Evolutionary conservation across 306 rosid species (phyloP).

Genomic region (Cicer cuneatum): DNA sequence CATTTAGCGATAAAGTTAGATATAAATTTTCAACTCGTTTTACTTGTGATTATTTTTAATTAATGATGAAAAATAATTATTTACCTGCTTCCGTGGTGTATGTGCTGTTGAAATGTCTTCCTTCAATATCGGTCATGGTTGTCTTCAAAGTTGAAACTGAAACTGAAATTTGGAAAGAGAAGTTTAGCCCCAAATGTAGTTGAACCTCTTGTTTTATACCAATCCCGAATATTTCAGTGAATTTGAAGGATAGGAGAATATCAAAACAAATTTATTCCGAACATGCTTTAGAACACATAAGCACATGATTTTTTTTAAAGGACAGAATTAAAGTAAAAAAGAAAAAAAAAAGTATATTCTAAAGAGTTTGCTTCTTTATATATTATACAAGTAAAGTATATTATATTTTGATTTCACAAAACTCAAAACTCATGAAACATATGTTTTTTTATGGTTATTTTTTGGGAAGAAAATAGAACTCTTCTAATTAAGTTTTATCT

Average conservation of each 20-base stretch:
- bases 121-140: not conserved
- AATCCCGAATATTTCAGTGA: conserved; percentile 15
- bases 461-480: not conserved
- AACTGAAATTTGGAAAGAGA: not conserved
- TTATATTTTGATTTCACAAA: not conserved
- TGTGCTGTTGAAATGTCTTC: not conserved
- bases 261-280: not conserved
- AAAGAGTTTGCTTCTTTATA: not conserved
- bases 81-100: not conserved
- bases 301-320: not conserved
- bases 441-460: not conserved
- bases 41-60: not conserved
- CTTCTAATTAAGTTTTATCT: too few relatives aligned
- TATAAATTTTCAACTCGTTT: not conserved
- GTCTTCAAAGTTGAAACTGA: not conserved
- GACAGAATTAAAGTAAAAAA: not conserved
- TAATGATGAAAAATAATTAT: not conserved
- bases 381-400: not conserved
- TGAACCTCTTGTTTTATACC: not conserved
- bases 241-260: not conserved
- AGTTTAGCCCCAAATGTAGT: not conserved
- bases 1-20: too few relatives aligned
- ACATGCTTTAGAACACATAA: not conserved
- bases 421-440: not conserved
- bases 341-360: not conserved